Conservation (phyloP, 179 eudicot species). For the Drosera spatulata region DNA sequence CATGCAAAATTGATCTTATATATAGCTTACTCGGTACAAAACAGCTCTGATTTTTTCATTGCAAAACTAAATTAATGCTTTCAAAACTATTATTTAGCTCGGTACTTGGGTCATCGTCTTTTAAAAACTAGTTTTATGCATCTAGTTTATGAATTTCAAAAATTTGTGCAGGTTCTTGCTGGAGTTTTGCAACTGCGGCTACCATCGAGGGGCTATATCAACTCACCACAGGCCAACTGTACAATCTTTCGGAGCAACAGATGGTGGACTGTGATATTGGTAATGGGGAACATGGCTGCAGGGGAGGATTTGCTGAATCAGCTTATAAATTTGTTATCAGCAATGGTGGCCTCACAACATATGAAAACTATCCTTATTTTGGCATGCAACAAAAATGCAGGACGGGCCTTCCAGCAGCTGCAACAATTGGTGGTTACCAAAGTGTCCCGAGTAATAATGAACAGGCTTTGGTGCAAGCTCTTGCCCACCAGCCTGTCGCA, state of each 20-base stretch:
- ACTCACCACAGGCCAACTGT: conserved; percentile 23
- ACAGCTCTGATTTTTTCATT: background rate
- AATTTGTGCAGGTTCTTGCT: conserved; percentile 14
- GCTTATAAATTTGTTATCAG: conserved; percentile 28
- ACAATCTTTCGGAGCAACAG: conserved; percentile 47
- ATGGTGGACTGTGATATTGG: conserved; percentile 40
- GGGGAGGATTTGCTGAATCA: conserved; percentile 25
- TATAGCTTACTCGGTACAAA: too few species aligned
- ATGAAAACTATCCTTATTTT: too few species aligned
- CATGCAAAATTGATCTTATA: too few species aligned
- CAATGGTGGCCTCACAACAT: conserved; percentile 14
- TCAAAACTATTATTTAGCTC: too few species aligned
- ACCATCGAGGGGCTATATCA: conserved; percentile 25
- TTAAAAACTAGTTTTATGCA: too few species aligned
- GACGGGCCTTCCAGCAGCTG: conserved; percentile 7
- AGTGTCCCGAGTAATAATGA: conserved; percentile 23
- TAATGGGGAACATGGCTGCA: conserved; percentile 20
- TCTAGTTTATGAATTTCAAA: too few species aligned
- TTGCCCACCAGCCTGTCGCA: conserved; percentile 19
- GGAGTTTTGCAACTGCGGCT: conserved; percentile 27
- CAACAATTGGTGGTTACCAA: conserved; percentile 23
- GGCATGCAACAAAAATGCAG: too few species aligned
- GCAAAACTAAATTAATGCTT: too few species aligned
- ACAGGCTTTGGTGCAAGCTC: conserved; percentile 16
- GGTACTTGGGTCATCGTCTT: too few species aligned